These are phyloP conservation scores for Wickerhamomyces xylosicus DNA, from an alignment of 805 yeast genomes.

Conservation along the genomic window DNA sequence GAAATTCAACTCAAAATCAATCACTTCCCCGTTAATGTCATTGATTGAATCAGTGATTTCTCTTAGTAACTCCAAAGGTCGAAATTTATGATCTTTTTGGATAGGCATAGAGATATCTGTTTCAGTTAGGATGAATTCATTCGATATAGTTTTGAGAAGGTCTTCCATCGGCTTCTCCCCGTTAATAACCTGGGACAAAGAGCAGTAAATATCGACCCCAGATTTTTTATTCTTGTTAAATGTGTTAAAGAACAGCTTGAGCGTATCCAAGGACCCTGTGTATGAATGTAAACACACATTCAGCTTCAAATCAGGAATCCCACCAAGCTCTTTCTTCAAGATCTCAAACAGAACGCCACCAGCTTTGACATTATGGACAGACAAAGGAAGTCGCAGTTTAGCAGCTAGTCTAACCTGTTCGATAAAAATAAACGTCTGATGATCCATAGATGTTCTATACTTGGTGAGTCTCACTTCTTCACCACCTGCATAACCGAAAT, in stretches of 20 bases:
- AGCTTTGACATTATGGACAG: conserved; percentile 79
- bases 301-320: conserved; percentile 15
- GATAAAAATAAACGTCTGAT: conserved; percentile 49
- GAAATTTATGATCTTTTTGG: neutral
- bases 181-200: conserved; percentile 8
- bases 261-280: conserved; percentile 72
- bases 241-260: conserved; percentile 31
- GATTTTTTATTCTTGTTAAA: conserved; percentile 6
- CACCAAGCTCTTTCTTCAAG: conserved; percentile 17
- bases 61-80: neutral
- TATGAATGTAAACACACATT: conserved; percentile 71
- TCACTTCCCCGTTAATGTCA: neutral
- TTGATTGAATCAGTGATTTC: neutral
- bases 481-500: conserved; percentile 13
- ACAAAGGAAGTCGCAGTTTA: conserved; percentile 38
- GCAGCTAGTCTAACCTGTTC: conserved; percentile 47
- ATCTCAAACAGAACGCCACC: conserved; percentile 50
- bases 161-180: conserved; percentile 2
- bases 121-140: conserved; percentile 9
- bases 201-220: conserved; percentile 3
- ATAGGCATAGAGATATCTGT: conserved; percentile 13
- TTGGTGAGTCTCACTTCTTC: conserved; percentile 22
- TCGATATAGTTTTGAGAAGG: conserved; percentile 1
- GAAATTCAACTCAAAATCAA: neutral
- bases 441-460: conserved; percentile 50